phyloP scores from a whole-genome alignment of 1,284 basidiomycete genomes.

The Neolentinus lepideus region DNA sequence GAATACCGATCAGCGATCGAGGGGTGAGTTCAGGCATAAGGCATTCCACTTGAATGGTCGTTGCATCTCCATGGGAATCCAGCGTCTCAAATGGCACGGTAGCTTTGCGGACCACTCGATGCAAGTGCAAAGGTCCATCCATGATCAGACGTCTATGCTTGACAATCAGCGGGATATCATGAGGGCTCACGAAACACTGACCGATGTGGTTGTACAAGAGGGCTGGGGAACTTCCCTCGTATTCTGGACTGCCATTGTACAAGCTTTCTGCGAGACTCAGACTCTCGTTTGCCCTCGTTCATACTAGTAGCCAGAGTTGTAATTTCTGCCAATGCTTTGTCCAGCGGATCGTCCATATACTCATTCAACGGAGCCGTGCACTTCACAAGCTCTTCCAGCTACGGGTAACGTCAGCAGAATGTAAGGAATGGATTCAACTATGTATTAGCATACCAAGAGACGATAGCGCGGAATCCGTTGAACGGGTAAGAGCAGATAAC shows the following conservation, averaged over 20 bases:
- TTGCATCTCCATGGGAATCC: constrained; percentile 67
- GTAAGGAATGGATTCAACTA: constrained; percentile 17
- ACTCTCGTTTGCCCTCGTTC: constrained; percentile 95
- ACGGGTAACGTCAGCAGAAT: constrained; percentile 11
- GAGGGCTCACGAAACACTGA: constrained; percentile 24
- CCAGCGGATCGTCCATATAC: constrained; percentile 75
- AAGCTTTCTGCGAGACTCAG: constrained; percentile 83
- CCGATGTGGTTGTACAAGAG: constrained; percentile 96
- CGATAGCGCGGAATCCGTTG: constrained; percentile 96
- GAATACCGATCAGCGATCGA: constrained; percentile 67
- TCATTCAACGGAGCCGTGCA: constrained; percentile 76
- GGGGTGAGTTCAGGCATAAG: constrained; percentile 78
- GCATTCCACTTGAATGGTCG: constrained; percentile 83
- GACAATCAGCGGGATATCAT: constrained; percentile 4
- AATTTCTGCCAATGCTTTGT: constrained; percentile 81
- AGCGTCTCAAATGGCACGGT: constrained; percentile 80
- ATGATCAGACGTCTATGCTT: constrained; percentile 71
- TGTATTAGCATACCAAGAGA: constrained; percentile 51
- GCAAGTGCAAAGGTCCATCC: constrained; percentile 79
- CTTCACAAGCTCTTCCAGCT: constrained; percentile 81
- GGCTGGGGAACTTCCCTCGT: constrained; percentile 86
- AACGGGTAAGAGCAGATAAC: constrained; percentile 90
- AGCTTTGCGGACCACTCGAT: constrained; percentile 86
- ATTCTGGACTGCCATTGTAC: constrained; percentile 93
- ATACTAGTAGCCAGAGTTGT: constrained; percentile 84